phyloP scores from a whole-genome alignment of 192 early-diverging fungal species.

The Endogone sp. region DNA sequence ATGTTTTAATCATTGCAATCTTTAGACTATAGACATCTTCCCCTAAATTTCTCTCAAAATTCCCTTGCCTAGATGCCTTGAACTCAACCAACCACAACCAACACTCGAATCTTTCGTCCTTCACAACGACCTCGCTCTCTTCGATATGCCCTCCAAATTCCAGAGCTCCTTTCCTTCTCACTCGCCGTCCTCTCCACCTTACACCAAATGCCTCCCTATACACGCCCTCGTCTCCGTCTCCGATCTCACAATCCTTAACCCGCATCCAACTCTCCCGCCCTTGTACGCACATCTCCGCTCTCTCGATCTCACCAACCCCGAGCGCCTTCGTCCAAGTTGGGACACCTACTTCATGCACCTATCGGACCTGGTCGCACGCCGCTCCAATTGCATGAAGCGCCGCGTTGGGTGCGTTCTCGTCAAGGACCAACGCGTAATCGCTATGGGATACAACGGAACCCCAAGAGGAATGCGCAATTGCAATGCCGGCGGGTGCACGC shows the following conservation, averaged over 20 bases:
- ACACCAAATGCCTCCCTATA: conserved; percentile 13
- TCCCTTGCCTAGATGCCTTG: not conserved
- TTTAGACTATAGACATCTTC: not conserved
- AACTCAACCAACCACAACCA: not conserved
- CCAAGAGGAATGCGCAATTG: conserved; percentile 91
- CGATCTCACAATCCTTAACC: conserved; percentile 66
- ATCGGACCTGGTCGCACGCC: conserved; percentile 82
- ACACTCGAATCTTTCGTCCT: conserved; percentile 57
- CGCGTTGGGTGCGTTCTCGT: conserved; percentile 94
- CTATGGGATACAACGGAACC: conserved; percentile 99
- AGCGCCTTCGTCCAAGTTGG: conserved; percentile 87
- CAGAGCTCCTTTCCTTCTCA: conserved; percentile 9
- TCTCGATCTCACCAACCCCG: conserved; percentile 61
- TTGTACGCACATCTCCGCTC: conserved; percentile 41
- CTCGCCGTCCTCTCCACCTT: not conserved
- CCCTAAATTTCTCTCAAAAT: not conserved
- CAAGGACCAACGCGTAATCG: conserved; percentile 82
- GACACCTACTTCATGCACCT: conserved; percentile 98
- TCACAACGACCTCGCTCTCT: conserved; percentile 49
- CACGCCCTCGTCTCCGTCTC: conserved; percentile 43
- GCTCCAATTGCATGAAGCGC: conserved; percentile 98
- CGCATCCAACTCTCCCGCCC: conserved; percentile 20
- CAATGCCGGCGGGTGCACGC: conserved; percentile 88
- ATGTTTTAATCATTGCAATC: not conserved
- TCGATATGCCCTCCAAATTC: conserved; percentile 15